These are phyloP conservation scores for Gossypium gossypioides DNA, from an alignment of 441 rosid species.

Conservation along the genomic window DNA sequence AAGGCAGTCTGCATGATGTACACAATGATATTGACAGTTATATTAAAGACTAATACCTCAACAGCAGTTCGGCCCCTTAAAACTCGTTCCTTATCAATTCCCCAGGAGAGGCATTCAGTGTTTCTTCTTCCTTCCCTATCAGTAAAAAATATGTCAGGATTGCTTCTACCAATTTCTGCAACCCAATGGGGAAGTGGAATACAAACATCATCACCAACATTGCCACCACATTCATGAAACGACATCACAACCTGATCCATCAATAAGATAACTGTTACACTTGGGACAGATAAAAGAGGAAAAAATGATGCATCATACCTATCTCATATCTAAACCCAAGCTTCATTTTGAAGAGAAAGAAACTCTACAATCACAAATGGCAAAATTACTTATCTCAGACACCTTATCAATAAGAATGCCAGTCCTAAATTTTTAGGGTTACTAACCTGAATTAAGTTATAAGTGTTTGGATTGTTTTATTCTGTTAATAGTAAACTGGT, in stretches of 20 bases:
- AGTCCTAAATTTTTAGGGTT: neutral
- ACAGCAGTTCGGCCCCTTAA: slow-evolving; percentile 87
- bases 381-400: neutral
- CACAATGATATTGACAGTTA: slow-evolving; percentile 3
- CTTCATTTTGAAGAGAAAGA: neutral
- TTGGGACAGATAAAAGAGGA: slow-evolving; percentile 7
- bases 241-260: slow-evolving; percentile 66
- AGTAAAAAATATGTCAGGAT: slow-evolving; percentile 88
- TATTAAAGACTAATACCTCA: slow-evolving; percentile 50
- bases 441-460: neutral
- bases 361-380: neutral
- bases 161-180: slow-evolving; percentile 84
- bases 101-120: slow-evolving; percentile 97
- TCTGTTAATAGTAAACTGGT: neutral
- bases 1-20: neutral
- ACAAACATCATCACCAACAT: slow-evolving; percentile 68
- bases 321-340: neutral
- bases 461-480: neutral
- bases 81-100: slow-evolving; percentile 80
- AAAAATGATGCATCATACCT: neutral
- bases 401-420: neutral
- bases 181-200: slow-evolving; percentile 95
- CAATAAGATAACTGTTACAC: slow-evolving; percentile 16
- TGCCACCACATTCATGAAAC: slow-evolving; percentile 72
- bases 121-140: slow-evolving; percentile 95